These are phyloP conservation scores for Chenopodium quinoa DNA, from an alignment of 148 eudicot species.

Conservation along the genomic window DNA sequence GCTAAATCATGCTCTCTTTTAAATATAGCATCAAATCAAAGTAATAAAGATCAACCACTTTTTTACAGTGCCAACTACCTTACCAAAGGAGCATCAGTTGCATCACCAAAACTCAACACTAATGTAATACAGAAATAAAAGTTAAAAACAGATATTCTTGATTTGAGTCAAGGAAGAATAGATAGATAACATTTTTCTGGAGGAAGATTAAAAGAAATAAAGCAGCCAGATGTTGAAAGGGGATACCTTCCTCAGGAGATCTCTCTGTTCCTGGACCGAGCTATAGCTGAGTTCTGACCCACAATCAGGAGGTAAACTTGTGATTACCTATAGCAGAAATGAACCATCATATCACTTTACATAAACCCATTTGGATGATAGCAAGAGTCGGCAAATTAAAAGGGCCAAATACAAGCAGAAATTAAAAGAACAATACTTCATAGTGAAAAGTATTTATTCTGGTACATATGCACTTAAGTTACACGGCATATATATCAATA, in stretches of 20 bases:
- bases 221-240: neutral
- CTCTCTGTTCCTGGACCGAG: constrained; percentile 61
- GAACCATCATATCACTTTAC: neutral
- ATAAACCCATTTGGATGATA: neutral
- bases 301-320: constrained; percentile 80
- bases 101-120: neutral
- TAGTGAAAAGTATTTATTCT: neutral
- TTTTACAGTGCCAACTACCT: neutral
- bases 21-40: neutral
- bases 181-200: neutral
- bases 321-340: constrained; percentile 58
- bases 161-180: neutral
- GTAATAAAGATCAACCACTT: neutral
- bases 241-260: constrained; percentile 68
- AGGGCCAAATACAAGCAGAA: neutral
- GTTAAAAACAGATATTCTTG: neutral
- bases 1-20: neutral
- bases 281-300: constrained; percentile 61
- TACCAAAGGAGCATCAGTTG: neutral
- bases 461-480: neutral
- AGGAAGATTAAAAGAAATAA: neutral
- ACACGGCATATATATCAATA: neutral
- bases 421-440: neutral
- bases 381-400: neutral
- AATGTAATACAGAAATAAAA: no score